phyloP scores from a whole-genome alignment of 2,329 filamentous ascomycete species.

The Dothistroma septosporum region DNA sequence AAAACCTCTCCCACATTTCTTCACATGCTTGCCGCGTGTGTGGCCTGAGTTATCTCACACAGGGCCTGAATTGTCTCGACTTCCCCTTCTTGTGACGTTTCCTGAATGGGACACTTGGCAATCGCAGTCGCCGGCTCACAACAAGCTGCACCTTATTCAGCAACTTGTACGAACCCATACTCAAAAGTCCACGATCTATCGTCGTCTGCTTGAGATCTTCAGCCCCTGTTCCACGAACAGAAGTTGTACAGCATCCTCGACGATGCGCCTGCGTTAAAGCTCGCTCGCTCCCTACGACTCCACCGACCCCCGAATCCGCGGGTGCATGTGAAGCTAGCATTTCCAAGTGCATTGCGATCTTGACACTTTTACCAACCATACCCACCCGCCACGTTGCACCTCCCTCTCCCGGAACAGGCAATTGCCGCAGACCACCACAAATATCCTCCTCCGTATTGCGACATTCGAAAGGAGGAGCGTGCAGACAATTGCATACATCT shows the following conservation, averaged over 20 bases:
- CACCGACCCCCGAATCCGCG: background rate
- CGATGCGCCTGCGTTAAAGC: background rate
- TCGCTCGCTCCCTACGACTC: background rate
- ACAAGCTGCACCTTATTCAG: background rate
- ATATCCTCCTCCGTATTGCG: background rate
- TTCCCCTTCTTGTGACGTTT: background rate
- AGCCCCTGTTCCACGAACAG: background rate
- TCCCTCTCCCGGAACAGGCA: background rate
- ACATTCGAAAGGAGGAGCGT: background rate
- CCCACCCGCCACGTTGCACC: background rate
- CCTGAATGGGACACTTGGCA: background rate
- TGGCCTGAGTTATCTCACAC: background rate
- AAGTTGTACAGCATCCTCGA: background rate
- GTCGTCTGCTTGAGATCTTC: background rate
- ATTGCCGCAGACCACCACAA: background rate
- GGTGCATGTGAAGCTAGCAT: conserved; percentile 5
- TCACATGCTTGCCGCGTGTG: background rate
- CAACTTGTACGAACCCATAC: background rate
- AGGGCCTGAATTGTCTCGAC: background rate
- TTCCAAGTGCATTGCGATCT: background rate
- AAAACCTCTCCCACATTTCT: too few species aligned
- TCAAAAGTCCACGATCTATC: background rate
- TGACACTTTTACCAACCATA: background rate
- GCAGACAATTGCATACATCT: background rate
- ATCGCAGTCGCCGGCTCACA: background rate